Conservation (phyloP, 2,329 filamentous ascomycete genomes). For the Gaeumannomyces tritici region DNA sequence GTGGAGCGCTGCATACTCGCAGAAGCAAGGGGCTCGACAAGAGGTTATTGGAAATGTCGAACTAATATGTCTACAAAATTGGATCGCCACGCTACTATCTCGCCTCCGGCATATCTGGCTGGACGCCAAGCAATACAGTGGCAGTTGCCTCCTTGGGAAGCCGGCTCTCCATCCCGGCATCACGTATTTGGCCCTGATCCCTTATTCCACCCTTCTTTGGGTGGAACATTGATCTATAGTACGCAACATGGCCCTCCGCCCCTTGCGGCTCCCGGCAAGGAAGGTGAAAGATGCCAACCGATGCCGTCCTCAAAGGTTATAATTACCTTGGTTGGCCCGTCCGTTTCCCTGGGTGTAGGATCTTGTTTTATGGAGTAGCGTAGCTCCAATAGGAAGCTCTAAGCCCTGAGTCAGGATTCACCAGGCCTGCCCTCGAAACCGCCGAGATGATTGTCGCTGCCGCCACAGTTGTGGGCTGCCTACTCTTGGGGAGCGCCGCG, state of each 20-base stretch:
- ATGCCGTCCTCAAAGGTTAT: neutral
- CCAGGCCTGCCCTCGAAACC: neutral
- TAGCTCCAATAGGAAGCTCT: too few species aligned
- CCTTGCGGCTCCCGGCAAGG: neutral
- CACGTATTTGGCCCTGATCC: neutral
- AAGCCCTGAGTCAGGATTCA: neutral
- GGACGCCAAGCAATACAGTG: neutral
- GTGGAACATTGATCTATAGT: neutral
- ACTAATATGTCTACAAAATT: neutral
- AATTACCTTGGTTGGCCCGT: neutral
- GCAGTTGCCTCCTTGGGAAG: neutral
- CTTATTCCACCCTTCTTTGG: neutral
- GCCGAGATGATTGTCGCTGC: neutral
- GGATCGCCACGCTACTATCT: neutral
- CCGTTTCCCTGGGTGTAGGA: neutral
- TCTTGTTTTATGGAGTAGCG: neutral
- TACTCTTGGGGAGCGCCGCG: neutral
- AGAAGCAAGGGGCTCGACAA: neutral
- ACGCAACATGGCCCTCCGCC: neutral
- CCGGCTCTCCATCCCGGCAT: neutral
- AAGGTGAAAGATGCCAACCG: neutral
- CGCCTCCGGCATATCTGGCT: neutral
- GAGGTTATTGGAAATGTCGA: neutral
- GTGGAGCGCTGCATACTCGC: neutral
- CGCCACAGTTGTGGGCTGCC: neutral